A percentile compares a stretch with the other conserved stretches of the same genome.
Conservation (phyloP, 768 basidiomycete genomes). For the Pisolithus microcarpus region DNA sequence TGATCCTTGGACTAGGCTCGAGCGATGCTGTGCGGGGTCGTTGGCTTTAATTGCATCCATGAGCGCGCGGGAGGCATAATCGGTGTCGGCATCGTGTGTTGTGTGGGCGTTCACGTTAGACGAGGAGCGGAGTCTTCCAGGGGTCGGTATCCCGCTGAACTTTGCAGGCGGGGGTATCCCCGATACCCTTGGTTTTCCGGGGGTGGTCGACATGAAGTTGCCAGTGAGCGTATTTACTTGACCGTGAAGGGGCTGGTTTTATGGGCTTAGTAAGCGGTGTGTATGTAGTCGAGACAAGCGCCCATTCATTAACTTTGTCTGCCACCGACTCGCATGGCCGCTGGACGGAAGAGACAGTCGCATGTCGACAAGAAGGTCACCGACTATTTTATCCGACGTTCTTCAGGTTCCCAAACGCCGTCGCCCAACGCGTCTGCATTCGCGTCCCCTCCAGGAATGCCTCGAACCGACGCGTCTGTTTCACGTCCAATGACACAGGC, state of each 20-base stretch:
- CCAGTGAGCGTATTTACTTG: too few species aligned
- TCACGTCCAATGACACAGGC: constrained; percentile 5
- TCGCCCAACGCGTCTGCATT: background rate
- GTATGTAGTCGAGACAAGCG: too few species aligned
- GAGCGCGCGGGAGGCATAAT: constrained; percentile 65
- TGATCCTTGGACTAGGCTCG: constrained; percentile 31
- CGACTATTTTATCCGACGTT: constrained; percentile 39
- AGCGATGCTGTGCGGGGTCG: constrained; percentile 67
- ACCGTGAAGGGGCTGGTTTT: too few species aligned
- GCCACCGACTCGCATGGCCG: too few species aligned
- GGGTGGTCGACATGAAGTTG: constrained; percentile 32
- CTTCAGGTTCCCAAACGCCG: constrained; percentile 15
- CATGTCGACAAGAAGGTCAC: constrained; percentile 29
- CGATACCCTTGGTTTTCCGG: constrained; percentile 36
- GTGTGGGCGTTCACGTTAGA: constrained; percentile 40
- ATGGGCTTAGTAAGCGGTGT: too few species aligned
- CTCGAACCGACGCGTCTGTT: constrained; percentile 1
- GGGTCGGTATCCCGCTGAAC: constrained; percentile 54
- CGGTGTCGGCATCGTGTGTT: constrained; percentile 35
- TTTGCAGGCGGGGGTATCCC: constrained; percentile 44
- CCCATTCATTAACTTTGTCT: too few species aligned
- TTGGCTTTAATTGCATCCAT: constrained; percentile 75
- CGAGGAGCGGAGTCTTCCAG: constrained; percentile 62
- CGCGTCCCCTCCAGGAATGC: constrained; percentile 7
- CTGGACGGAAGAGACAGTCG: constrained; percentile 1